These are phyloP conservation scores for Globisporangium nodosum DNA, from an alignment of 352 stramenopile genomes.

Conservation along the genomic window DNA sequence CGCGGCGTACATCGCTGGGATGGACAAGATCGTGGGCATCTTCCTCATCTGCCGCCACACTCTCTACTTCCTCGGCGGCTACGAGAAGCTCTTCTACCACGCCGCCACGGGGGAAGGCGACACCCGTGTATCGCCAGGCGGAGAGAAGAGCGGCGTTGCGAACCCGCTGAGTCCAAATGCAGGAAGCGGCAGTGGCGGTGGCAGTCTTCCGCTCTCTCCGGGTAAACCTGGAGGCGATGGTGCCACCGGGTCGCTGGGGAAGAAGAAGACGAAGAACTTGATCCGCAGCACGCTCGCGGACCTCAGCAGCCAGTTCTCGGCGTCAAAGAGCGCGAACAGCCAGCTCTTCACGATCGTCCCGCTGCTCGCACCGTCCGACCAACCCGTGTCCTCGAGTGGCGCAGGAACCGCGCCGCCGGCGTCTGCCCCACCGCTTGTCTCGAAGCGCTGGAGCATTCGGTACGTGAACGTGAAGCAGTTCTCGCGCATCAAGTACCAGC, in stretches of 20 bases:
- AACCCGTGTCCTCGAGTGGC: not conserved
- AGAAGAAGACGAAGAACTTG: constrained; percentile 47
- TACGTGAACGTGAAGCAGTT: constrained; percentile 69
- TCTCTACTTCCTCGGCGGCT: constrained; percentile 70
- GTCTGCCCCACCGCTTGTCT: not conserved
- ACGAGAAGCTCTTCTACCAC: constrained; percentile 46
- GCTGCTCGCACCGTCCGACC: constrained; percentile 6
- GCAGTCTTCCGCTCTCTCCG: constrained; percentile 16
- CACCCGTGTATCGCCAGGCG: not conserved
- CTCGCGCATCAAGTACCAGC: constrained; percentile 73
- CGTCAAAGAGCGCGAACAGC: constrained; percentile 24
- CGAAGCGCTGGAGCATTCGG: constrained; percentile 55
- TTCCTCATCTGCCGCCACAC: constrained; percentile 44
- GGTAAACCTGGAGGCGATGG: constrained; percentile 1
- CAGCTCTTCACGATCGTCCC: constrained; percentile 47
- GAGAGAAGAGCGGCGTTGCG: not conserved
- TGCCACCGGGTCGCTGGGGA: constrained; percentile 3
- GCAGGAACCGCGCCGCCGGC: not conserved
- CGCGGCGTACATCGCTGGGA: constrained; percentile 47
- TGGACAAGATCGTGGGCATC: constrained; percentile 50
- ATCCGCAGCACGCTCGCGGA: constrained; percentile 50
- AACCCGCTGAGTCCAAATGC: constrained; percentile 10
- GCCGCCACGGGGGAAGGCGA: constrained; percentile 3
- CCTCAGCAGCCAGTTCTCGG: constrained; percentile 35
- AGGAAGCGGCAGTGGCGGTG: not conserved